A percentile compares a stretch with the other conserved stretches of the same genome.
Conservation (phyloP, 1,284 basidiomycete genomes). For the Serendipita sp. region DNA sequence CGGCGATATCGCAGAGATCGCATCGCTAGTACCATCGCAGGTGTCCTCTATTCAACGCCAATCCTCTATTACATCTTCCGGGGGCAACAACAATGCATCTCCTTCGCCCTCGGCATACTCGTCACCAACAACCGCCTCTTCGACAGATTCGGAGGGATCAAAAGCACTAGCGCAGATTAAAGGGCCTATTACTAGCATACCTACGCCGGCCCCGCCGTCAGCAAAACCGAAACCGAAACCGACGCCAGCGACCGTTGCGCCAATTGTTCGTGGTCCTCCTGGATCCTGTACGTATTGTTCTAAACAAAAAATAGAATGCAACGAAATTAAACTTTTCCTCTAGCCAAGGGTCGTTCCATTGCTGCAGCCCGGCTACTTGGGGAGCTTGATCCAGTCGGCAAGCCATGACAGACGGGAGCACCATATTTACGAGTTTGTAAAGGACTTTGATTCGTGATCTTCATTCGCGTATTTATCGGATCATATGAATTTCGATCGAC, state of each 20-base stretch:
- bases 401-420: too few species aligned
- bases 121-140: not conserved
- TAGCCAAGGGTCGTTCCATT: not conserved
- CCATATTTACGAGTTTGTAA: too few species aligned
- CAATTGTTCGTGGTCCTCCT: not conserved
- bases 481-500: too few species aligned
- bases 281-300: not conserved
- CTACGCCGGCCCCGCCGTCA: not conserved
- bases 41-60: not conserved
- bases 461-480: too few species aligned
- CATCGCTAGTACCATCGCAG: not conserved
- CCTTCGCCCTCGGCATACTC: not conserved
- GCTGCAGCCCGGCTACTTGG: not conserved
- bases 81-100: not conserved
- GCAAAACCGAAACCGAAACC: not conserved
- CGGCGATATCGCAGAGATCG: not conserved
- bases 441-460: too few species aligned
- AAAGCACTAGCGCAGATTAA: not conserved
- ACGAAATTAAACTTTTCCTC: too few species aligned
- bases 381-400: not conserved
- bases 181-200: not conserved
- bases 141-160: not conserved
- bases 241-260: not conserved
- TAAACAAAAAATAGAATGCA: too few species aligned
- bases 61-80: not conserved